phyloP scores from a whole-genome alignment of 805 yeast genomes.

The Kodamaea laetipori region DNA sequence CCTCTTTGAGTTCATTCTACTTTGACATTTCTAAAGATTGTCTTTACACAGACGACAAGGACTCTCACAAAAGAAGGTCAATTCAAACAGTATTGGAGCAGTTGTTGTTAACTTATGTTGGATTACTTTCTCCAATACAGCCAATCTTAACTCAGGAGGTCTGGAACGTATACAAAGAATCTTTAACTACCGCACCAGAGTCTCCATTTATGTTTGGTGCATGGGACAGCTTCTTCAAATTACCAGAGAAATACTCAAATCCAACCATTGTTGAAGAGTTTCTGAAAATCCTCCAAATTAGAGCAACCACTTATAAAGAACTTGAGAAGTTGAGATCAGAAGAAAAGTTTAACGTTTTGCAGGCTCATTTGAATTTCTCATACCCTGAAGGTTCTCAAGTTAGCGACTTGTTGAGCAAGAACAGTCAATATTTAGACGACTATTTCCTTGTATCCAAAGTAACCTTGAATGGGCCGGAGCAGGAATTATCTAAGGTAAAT shows the following conservation, averaged over 20 bases:
- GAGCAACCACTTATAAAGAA: slow-evolving; percentile 50
- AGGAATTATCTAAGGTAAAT: not conserved
- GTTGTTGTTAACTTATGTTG: slow-evolving; percentile 61
- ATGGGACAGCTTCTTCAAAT: slow-evolving; percentile 32
- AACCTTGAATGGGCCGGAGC: slow-evolving; percentile 27
- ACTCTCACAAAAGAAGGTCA: slow-evolving; percentile 53
- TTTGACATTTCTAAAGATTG: slow-evolving; percentile 86
- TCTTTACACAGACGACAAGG: slow-evolving; percentile 65
- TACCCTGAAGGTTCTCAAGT: slow-evolving; percentile 15
- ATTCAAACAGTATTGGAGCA: slow-evolving; percentile 68
- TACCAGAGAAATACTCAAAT: slow-evolving; percentile 38
- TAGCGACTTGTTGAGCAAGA: slow-evolving; percentile 21
- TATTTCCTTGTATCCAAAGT: slow-evolving; percentile 68
- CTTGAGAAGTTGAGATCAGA: slow-evolving; percentile 59
- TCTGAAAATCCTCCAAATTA: slow-evolving; percentile 45
- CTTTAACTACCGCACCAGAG: slow-evolving; percentile 16
- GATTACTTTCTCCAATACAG: slow-evolving; percentile 73
- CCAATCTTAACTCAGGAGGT: slow-evolving; percentile 88
- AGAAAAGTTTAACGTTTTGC: slow-evolving; percentile 51
- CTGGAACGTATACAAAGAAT: slow-evolving; percentile 61
- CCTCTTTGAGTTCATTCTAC: slow-evolving; percentile 76
- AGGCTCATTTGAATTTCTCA: slow-evolving; percentile 22
- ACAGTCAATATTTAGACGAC: slow-evolving; percentile 32
- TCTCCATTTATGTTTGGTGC: slow-evolving; percentile 55
- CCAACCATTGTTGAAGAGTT: slow-evolving; percentile 46